Evolutionary conservation across 2,329 filamentous ascomycete genomes (phyloP).

Genomic region (Sphaceloma murrayae): DNA sequence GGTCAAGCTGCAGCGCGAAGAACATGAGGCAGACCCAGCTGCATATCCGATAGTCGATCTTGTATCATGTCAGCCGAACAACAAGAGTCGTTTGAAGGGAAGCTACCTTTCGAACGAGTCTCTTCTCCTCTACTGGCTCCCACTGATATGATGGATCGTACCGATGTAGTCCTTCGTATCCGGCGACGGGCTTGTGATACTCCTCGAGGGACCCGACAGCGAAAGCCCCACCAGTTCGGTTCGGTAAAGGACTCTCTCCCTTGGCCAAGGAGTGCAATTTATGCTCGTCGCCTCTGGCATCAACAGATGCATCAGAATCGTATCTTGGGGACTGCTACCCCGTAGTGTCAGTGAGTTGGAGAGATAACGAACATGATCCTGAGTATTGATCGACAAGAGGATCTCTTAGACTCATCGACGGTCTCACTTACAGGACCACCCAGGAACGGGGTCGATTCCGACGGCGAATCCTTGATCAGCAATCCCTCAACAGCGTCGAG

Average conservation of each 20-base stretch:
- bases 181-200: conserved; percentile 43
- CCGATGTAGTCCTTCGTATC: conserved; percentile 51
- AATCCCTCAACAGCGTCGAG: conserved; percentile 2
- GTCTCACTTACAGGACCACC: conserved; percentile 10
- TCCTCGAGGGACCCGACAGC: conserved; percentile 29
- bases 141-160: conserved; percentile 50
- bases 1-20: conserved; percentile 39
- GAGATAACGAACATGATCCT: no score
- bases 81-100: conserved; percentile 31
- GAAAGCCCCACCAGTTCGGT: conserved; percentile 29
- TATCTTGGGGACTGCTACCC: conserved; percentile 5
- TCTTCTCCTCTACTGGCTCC: conserved; percentile 48
- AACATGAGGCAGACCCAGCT: conserved; percentile 47
- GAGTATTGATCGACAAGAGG: no score
- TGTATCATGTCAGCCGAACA: conserved; percentile 3
- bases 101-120: conserved; percentile 44
- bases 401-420: no score
- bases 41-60: conserved; percentile 45
- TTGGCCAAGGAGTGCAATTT: conserved; percentile 8
- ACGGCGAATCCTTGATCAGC: conserved; percentile 1
- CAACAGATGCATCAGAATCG: background rate
- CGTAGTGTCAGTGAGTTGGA: no score
- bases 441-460: conserved; percentile 9
- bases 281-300: background rate
- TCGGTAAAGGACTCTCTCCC: conserved; percentile 20